Evolutionary conservation across 2,329 filamentous ascomycete genomes (phyloP).

Genomic region (Capronia epimyces): DNA sequence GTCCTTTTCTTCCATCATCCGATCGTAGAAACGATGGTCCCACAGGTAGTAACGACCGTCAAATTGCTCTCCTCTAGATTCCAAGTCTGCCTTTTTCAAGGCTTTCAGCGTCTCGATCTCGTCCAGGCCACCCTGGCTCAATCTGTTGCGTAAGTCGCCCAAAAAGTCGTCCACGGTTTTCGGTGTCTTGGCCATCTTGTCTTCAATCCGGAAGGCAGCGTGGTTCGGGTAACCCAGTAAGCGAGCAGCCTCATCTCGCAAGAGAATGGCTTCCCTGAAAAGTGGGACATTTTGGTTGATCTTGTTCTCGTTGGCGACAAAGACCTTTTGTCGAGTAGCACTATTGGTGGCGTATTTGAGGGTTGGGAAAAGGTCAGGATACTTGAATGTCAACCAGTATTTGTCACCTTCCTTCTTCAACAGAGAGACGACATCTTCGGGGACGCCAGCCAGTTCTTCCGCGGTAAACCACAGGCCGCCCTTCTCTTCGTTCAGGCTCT

Average conservation of each 20-base stretch:
- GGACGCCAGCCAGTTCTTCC: conserved; percentile 46
- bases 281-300: conserved; percentile 48
- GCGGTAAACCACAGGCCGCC: conserved; percentile 49
- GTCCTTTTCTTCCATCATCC: conserved; percentile 46
- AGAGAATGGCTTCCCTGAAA: conserved; percentile 46
- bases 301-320: conserved; percentile 49
- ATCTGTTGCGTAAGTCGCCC: conserved; percentile 40
- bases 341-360: conserved; percentile 46
- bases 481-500: conserved; percentile 49
- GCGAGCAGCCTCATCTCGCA: conserved; percentile 48
- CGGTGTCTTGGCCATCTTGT: conserved; percentile 51
- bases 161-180: conserved; percentile 49
- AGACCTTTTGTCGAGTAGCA: conserved; percentile 42
- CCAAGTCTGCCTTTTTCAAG: conserved; percentile 47
- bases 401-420: conserved; percentile 47
- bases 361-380: conserved; percentile 46
- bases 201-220: conserved; percentile 49
- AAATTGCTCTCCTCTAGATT: conserved; percentile 37
- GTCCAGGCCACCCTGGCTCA: conserved; percentile 42
- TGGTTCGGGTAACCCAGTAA: conserved; percentile 48
- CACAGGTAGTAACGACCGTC: conserved; percentile 48
- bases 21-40: conserved; percentile 50
- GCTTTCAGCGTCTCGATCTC: conserved; percentile 44
- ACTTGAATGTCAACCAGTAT: conserved; percentile 47
- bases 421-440: conserved; percentile 44